phyloP scores from a whole-genome alignment of 495 filamentous ascomycete genomes.

The Amorphotheca resinae region DNA sequence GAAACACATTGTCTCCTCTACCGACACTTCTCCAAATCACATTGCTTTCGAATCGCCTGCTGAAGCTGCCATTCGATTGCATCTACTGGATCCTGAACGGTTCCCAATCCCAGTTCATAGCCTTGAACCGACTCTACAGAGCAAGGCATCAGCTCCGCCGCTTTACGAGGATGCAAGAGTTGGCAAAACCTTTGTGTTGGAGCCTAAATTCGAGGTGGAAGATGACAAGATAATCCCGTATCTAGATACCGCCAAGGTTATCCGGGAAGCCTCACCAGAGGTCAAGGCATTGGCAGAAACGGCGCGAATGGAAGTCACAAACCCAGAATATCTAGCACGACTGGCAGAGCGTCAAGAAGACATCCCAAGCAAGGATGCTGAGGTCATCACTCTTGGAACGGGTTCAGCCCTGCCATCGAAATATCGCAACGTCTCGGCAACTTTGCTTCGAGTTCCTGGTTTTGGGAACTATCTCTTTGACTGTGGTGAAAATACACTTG shows the following conservation, averaged over 20 bases:
- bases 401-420: conserved; percentile 81
- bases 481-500: conserved; percentile 84
- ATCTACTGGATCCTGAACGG: conserved; percentile 52
- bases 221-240: conserved; percentile 32
- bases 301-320: conserved; percentile 30
- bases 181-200: conserved; percentile 44
- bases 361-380: conserved; percentile 58
- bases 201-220: conserved; percentile 47
- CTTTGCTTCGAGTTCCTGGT: conserved; percentile 70
- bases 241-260: conserved; percentile 36
- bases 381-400: conserved; percentile 79
- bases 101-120: conserved; percentile 54
- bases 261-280: conserved; percentile 25
- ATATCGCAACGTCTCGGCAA: conserved; percentile 89
- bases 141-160: neutral
- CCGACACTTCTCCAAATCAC: conserved; percentile 58
- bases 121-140: conserved; percentile 23
- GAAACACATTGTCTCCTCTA: conserved; percentile 64
- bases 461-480: conserved; percentile 79
- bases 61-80: conserved; percentile 47
- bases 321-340: conserved; percentile 26
- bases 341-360: conserved; percentile 34
- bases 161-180: conserved; percentile 17
- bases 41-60: conserved; percentile 54
- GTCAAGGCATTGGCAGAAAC: conserved; percentile 37